These are phyloP conservation scores for Nyctanthes arbortristis DNA, from an alignment of 257 asterid genomes.

Conservation along the genomic window DNA sequence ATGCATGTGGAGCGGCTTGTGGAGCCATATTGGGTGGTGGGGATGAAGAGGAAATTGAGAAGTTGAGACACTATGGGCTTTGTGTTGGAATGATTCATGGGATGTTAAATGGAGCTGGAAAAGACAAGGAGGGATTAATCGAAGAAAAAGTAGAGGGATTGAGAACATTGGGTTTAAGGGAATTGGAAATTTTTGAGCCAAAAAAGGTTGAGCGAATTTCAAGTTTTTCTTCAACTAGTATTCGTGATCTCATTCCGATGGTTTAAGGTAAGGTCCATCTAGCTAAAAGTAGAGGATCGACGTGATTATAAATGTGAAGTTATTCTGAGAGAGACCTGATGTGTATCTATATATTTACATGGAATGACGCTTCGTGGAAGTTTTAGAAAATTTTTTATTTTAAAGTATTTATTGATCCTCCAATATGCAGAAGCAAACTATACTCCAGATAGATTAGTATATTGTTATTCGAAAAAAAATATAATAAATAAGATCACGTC, in stretches of 20 bases:
- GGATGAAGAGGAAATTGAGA: conserved; percentile 49
- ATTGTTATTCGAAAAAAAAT: no score
- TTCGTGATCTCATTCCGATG: background rate
- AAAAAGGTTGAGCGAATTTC: conserved; percentile 27
- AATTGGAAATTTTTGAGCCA: conserved; percentile 41
- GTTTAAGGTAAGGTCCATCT: background rate
- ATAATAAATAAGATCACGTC: no score
- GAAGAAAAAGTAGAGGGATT: conserved; percentile 36
- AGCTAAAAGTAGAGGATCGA: no score
- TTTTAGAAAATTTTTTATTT: no score
- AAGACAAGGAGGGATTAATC: conserved; percentile 8
- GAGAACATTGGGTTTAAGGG: conserved; percentile 49
- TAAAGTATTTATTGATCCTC: no score
- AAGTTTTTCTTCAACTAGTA: conserved; percentile 29
- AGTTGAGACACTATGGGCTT: conserved; percentile 54
- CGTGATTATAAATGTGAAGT: no score
- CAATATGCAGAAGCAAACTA: no score
- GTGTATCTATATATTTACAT: no score
- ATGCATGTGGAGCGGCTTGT: conserved; percentile 75
- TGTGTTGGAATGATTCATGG: conserved; percentile 56
- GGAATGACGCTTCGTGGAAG: no score
- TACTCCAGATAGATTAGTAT: no score
- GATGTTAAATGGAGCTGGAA: conserved; percentile 28
- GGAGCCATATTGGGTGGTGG: conserved; percentile 86
- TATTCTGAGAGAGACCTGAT: no score